phyloP scores from a whole-genome alignment of 495 filamentous ascomycete genomes.

The Xylaria castorea region DNA sequence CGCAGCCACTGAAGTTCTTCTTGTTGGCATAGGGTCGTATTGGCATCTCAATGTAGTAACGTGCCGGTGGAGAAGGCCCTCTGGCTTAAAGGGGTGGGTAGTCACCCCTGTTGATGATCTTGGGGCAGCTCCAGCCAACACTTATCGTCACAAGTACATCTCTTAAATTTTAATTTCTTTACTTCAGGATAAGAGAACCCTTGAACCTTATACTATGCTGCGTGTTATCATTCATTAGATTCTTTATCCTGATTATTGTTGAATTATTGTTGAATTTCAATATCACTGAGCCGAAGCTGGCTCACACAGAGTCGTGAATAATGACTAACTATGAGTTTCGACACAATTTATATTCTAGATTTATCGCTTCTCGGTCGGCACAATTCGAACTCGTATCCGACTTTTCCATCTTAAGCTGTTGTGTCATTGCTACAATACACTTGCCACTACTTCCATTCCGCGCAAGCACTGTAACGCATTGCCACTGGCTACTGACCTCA shows the following conservation, averaged over 20 bases:
- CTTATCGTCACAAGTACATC: background rate
- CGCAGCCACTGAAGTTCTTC: background rate
- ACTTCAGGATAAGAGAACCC: no score
- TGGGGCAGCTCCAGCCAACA: background rate
- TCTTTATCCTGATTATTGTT: no score
- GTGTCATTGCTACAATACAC: background rate
- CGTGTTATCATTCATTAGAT: no score
- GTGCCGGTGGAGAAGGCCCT: background rate
- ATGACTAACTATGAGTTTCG: no score
- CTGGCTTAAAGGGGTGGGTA: background rate
- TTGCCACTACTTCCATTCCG: background rate
- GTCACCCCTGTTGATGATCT: background rate
- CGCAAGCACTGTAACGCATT: background rate
- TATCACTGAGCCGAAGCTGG: no score
- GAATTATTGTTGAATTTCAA: no score
- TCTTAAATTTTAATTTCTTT: background rate
- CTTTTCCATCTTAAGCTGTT: background rate
- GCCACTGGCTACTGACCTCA: background rate
- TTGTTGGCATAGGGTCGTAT: constrained; percentile 4
- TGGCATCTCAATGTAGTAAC: background rate
- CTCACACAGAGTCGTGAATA: background rate
- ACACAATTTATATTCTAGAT: background rate
- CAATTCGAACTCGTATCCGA: background rate
- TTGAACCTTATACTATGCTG: no score
- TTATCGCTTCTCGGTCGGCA: background rate